Base-by-base conservation (phyloP, 2,329 filamentous ascomycete species). In the Madurella fahalii region DNA sequence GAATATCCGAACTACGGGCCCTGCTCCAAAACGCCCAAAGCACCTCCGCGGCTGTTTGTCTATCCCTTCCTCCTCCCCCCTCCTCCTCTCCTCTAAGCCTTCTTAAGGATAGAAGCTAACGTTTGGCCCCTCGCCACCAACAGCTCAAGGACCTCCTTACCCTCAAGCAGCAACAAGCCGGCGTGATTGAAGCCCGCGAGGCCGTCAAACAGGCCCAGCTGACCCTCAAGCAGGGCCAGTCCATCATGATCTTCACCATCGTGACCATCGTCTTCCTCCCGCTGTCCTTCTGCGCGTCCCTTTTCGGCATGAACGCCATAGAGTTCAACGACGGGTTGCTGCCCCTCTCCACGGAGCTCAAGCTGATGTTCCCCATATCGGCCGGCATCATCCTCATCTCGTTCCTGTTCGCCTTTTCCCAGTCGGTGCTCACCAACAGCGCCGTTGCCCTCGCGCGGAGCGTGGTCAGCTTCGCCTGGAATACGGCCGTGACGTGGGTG, bases 111-210 rank as follows among this genome's bases (percentile, higher is more conserved):
- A 20, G 16, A 46, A 58, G 50, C 58, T 34, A 7, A n/a, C 18
- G 20, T 15, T n/a, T n/a, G 13, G 3, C 13, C 12, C 5, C 37
- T 7, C 15, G 12, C 16, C 16, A 37, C 18, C 12, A 9, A 5
- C 47, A 73, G 69, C 61, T 76, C 41, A 68, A 71, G 40, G 70
- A 73, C 43, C 63, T 77, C 1, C 63, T 77, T 1, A 66, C 64
- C 0, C 63, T 77, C 20, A 77, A 77, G 53, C 74, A 77, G 37
- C 74, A 77, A 55, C 74, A 77, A 54, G 73, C 74, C 0, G 70
- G 71, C 40, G 70, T 77, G 1, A 67, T 77, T 4, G 72, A 77
- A 55, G 74, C 74, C 0, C 72, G 70, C 65, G 68, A 71, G 15
- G 66, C 74, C 0, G 64, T 73, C 9, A 68, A 65, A 25, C 69